A percentile compares a stretch with the other conserved stretches of the same genome.
These are phyloP conservation scores for Rhododendron williamsianum DNA, from an alignment of 148 eudicot genomes.

Conservation along the genomic window DNA sequence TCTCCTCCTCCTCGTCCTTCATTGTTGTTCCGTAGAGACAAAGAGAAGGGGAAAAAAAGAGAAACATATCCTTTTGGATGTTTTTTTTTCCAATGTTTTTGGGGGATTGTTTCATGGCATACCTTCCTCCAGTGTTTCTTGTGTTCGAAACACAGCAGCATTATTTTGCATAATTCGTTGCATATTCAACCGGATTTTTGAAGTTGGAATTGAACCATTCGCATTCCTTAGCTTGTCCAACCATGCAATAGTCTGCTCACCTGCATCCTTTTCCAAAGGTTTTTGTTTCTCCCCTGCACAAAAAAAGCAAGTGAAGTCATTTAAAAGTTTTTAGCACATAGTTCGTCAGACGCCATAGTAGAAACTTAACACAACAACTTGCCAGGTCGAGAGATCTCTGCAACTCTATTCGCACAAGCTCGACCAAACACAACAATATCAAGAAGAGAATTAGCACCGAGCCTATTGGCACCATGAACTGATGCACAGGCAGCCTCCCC, in stretches of 20 bases:
- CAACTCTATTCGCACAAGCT: conserved; percentile 97
- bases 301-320: conserved; percentile 1
- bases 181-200: conserved; percentile 85
- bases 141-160: conserved; percentile 98
- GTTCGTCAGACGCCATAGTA: background rate
- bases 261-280: conserved; percentile 81
- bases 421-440: conserved; percentile 99
- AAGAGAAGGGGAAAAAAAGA: background rate
- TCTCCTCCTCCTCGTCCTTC: too few species aligned
- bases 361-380: conserved; percentile 12
- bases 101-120: background rate
- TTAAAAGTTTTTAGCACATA: background rate
- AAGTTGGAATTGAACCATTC: conserved; percentile 83
- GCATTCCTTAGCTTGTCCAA: conserved; percentile 83
- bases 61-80: background rate
- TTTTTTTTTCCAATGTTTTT: background rate
- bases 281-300: conserved; percentile 77
- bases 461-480: conserved; percentile 98
- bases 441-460: conserved; percentile 98
- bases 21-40: background rate
- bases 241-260: conserved; percentile 88
- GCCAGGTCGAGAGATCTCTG: conserved; percentile 87
- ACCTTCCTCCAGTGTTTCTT: conserved; percentile 96
- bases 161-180: conserved; percentile 90
- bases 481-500: conserved; percentile 99